These are phyloP conservation scores for Thelonectria discophora DNA, from an alignment of 2,329 filamentous ascomycete genomes.

Conservation along the genomic window DNA sequence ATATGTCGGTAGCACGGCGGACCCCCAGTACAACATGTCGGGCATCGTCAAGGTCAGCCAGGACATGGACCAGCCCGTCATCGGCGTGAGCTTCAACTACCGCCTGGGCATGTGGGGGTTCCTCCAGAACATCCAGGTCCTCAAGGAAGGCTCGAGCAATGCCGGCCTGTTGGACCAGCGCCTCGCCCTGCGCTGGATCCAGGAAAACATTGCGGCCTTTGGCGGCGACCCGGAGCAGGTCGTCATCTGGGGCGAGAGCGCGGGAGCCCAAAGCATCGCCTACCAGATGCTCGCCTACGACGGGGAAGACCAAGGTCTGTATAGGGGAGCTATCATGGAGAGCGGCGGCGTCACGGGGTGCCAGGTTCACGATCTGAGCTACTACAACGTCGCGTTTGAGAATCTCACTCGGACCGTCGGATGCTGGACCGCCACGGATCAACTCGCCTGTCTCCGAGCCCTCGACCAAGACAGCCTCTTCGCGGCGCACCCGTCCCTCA, in stretches of 20 bases:
- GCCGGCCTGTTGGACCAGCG: slow-evolving; percentile 61
- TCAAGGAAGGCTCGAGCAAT: slow-evolving; percentile 54
- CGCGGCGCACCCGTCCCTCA: slow-evolving; percentile 47
- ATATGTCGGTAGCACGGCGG: slow-evolving; percentile 57
- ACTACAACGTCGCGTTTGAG: slow-evolving; percentile 40
- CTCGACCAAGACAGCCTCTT: slow-evolving; percentile 46
- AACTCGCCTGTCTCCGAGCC: slow-evolving; percentile 50
- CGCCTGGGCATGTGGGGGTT: slow-evolving; percentile 64
- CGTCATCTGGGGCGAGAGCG: slow-evolving; percentile 59
- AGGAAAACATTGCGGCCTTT: slow-evolving; percentile 63
- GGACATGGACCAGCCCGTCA: slow-evolving; percentile 60
- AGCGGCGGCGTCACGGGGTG: slow-evolving; percentile 52
- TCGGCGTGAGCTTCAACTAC: slow-evolving; percentile 64
- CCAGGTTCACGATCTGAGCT: slow-evolving; percentile 40
- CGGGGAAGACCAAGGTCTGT: slow-evolving; percentile 64
- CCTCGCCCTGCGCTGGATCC: slow-evolving; percentile 59
- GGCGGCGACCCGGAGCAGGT: slow-evolving; percentile 58
- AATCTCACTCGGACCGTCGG: slow-evolving; percentile 39
- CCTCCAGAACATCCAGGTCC: slow-evolving; percentile 56
- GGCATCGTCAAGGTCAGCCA: slow-evolving; percentile 59
- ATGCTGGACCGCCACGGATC: slow-evolving; percentile 47
- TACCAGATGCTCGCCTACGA: slow-evolving; percentile 64
- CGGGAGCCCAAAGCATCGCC: slow-evolving; percentile 52
- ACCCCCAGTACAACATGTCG: slow-evolving; percentile 53
- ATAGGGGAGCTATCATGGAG: slow-evolving; percentile 62